A percentile compares a stretch with the other conserved stretches of the same genome.
phyloP scores from a whole-genome alignment of 768 basidiomycete genomes.

The Xerocomus brunneocitrinus region DNA sequence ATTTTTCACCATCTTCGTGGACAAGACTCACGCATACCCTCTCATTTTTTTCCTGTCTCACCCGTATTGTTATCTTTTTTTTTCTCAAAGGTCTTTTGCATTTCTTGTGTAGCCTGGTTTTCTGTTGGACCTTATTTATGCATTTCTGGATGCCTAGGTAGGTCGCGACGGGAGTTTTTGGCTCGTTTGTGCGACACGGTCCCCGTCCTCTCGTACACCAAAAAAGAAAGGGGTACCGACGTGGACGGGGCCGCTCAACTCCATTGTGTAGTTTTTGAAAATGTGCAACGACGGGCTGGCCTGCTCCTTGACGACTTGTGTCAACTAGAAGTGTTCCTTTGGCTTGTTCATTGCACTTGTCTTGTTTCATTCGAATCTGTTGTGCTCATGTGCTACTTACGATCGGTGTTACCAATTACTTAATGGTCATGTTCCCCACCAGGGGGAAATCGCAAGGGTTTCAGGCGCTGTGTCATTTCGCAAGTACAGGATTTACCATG shows the following conservation, averaged over 20 bases:
- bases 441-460: background rate
- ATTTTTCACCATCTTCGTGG: slow-evolving; percentile 1
- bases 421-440: background rate
- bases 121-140: slow-evolving; percentile 21
- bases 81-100: background rate
- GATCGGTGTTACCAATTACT: background rate
- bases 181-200: slow-evolving; percentile 2
- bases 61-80: slow-evolving; percentile 2
- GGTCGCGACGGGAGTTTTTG: slow-evolving; percentile 11
- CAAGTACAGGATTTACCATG: no score
- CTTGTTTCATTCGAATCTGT: background rate
- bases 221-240: background rate
- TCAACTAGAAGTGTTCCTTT: slow-evolving; percentile 9
- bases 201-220: background rate
- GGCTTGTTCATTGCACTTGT: background rate
- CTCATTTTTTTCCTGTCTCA: background rate
- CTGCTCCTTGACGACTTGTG: slow-evolving; percentile 12
- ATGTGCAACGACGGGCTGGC: slow-evolving; percentile 20
- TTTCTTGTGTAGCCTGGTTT: slow-evolving; percentile 20
- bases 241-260: background rate
- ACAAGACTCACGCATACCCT: slow-evolving; percentile 17
- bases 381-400: background rate
- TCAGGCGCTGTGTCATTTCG: background rate
- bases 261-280: background rate
- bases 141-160: slow-evolving; percentile 21